These are phyloP conservation scores for Erucastrum elatum DNA, from an alignment of 345 rosid species.

Conservation along the genomic window DNA sequence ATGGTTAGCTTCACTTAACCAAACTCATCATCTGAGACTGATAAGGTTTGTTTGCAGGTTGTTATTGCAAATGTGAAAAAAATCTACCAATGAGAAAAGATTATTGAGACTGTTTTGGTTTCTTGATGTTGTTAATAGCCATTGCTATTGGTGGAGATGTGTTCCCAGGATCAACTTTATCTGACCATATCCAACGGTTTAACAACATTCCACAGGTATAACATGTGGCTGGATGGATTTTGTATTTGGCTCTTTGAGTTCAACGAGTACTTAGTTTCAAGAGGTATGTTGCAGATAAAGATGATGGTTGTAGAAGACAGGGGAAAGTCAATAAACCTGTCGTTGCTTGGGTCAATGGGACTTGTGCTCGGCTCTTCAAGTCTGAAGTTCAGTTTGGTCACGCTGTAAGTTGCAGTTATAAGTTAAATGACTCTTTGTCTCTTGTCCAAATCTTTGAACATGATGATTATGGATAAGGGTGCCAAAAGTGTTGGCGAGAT, in stretches of 20 bases:
- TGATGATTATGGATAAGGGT: conserved; percentile 61
- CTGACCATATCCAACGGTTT: conserved; percentile 89
- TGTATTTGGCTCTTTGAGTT: not conserved
- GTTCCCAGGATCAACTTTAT: conserved; percentile 96
- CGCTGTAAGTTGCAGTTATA: conserved; percentile 66
- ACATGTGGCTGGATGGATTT: not conserved
- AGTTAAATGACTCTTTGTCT: not conserved
- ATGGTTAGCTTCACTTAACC: no score
- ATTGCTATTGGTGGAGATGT: conserved; percentile 99
- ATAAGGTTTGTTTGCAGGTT: conserved; percentile 51
- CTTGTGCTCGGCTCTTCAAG: conserved; percentile 95
- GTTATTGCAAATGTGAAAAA: conserved; percentile 37
- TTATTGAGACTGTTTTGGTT: conserved; percentile 12
- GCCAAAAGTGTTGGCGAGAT: conserved; percentile 99
- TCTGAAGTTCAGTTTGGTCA: conserved; percentile 99
- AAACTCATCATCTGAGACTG: conserved; percentile 4
- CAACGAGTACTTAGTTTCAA: not conserved
- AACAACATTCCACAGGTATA: conserved; percentile 94
- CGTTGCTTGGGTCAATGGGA: conserved; percentile 99
- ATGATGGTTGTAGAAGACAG: conserved; percentile 94
- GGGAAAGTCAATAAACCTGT: conserved; percentile 92
- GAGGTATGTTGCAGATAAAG: conserved; percentile 58
- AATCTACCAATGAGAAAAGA: not conserved
- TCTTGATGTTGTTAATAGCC: conserved; percentile 46
- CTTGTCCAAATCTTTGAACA: not conserved